Evolutionary conservation across 108 stramenopile genomes (phyloP).

Genomic region (Craspedostauros australis): DNA sequence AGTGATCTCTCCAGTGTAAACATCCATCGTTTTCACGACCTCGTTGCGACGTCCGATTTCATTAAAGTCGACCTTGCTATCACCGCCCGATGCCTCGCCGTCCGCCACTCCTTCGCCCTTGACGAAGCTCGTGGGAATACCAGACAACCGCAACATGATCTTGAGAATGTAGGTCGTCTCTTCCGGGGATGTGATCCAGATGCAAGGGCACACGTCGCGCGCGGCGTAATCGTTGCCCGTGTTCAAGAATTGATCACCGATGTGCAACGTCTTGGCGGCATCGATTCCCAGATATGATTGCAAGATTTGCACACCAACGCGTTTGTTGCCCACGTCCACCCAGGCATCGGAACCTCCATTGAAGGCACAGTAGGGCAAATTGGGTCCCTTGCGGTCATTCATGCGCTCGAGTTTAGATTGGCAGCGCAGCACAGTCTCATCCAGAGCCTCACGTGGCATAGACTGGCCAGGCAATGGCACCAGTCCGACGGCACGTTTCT

Average conservation of each 20-base stretch:
- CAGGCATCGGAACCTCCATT: constrained; percentile 91
- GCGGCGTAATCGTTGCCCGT: constrained; percentile 92
- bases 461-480: constrained; percentile 51
- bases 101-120: constrained; percentile 4
- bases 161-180: constrained; percentile 90
- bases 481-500: constrained; percentile 83
- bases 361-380: constrained; percentile 85
- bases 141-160: constrained; percentile 71
- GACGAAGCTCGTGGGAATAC: constrained; percentile 16
- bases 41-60: constrained; percentile 63
- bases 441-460: constrained; percentile 81
- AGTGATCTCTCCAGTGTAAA: constrained; percentile 74
- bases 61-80: constrained; percentile 44
- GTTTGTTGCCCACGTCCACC: constrained; percentile 92
- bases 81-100: constrained; percentile 1
- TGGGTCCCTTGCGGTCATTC: constrained; percentile 31
- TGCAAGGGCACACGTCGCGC: constrained; percentile 74
- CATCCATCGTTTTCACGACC: constrained; percentile 72
- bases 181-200: constrained; percentile 89
- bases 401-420: constrained; percentile 49
- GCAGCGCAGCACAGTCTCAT: constrained; percentile 80
- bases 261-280: constrained; percentile 68
- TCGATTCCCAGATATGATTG: constrained; percentile 76
- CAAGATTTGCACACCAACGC: constrained; percentile 83
- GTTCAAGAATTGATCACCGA: constrained; percentile 89